phyloP scores from a whole-genome alignment of 805 yeast species.

The Zygoascus flipseniorum region DNA sequence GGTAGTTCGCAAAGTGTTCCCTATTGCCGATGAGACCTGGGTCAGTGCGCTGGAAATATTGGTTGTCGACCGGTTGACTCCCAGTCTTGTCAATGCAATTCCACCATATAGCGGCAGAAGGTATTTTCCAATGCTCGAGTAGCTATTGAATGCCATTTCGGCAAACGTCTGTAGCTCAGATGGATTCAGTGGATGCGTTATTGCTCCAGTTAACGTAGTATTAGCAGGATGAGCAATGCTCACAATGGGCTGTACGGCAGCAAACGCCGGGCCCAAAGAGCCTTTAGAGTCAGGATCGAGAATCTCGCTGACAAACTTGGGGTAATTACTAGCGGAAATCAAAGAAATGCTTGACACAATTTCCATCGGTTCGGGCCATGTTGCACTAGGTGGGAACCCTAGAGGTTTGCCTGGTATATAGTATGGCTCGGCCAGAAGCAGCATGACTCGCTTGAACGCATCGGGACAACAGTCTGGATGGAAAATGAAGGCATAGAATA shows the following conservation, averaged over 20 bases:
- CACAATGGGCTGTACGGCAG: slow-evolving; percentile 21
- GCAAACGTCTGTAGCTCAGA: slow-evolving; percentile 20
- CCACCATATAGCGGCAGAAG: slow-evolving; percentile 24
- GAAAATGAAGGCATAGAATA: slow-evolving; percentile 28
- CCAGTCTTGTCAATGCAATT: slow-evolving; percentile 12
- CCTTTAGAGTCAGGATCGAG: slow-evolving; percentile 17
- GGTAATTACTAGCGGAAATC: slow-evolving; percentile 26
- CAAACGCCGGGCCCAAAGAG: slow-evolving; percentile 12
- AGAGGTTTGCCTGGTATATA: slow-evolving; percentile 26
- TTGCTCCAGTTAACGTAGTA: slow-evolving; percentile 25
- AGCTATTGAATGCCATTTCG: slow-evolving; percentile 20
- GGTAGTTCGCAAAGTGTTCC: slow-evolving; percentile 26
- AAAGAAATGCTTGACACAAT: slow-evolving; percentile 25
- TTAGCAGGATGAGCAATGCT: slow-evolving; percentile 27
- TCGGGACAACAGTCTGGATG: slow-evolving; percentile 29
- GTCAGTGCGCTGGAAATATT: slow-evolving; percentile 5
- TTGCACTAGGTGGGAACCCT: slow-evolving; percentile 21
- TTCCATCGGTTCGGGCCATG: slow-evolving; percentile 28
- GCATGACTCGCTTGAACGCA: slow-evolving; percentile 25
- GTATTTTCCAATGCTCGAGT: slow-evolving; percentile 20
- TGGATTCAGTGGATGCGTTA: slow-evolving; percentile 25
- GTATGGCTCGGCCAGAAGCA: slow-evolving; percentile 20
- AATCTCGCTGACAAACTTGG: slow-evolving; percentile 25
- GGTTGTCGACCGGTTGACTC: background rate
- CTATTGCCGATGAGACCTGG: slow-evolving; percentile 7